phyloP scores from a whole-genome alignment of 1,139 yeast species.

The Zygosaccharomyces pseudobailii region DNA sequence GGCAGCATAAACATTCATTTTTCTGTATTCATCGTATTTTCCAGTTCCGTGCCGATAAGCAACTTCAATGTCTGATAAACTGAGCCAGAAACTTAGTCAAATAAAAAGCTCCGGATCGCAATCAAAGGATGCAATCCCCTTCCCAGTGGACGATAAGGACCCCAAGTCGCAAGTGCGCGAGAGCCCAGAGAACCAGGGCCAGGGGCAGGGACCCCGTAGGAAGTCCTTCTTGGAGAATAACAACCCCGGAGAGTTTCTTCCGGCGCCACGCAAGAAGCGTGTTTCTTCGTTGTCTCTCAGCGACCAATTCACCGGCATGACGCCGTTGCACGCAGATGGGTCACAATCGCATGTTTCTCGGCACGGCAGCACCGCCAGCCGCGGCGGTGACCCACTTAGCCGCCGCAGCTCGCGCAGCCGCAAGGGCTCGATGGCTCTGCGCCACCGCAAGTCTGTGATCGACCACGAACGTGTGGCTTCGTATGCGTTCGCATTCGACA shows the following conservation, averaged over 20 bases:
- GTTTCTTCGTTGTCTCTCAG: constrained; percentile 69
- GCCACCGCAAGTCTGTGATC: constrained; percentile 36
- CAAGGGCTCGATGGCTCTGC: constrained; percentile 9
- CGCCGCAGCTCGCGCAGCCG: constrained; percentile 10
- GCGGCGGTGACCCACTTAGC: neutral
- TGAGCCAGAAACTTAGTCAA: neutral
- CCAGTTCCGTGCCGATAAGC: neutral
- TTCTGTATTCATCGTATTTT: neutral
- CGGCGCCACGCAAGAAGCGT: constrained; percentile 54
- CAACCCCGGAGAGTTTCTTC: constrained; percentile 62
- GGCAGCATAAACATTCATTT: no score
- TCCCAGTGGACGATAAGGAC: constrained; percentile 10
- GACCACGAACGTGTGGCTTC: constrained; percentile 72
- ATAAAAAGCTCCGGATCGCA: neutral
- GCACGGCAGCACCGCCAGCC: constrained; percentile 2
- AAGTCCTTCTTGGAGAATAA: constrained; percentile 62
- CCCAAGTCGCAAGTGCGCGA: constrained; percentile 9
- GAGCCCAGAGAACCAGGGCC: constrained; percentile 1
- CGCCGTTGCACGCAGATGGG: constrained; percentile 18
- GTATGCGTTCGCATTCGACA: constrained; percentile 83
- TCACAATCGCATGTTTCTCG: constrained; percentile 18
- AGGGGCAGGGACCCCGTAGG: constrained; percentile 14
- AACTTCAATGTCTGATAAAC: neutral
- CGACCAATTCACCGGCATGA: constrained; percentile 54
- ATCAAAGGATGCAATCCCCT: neutral